Evolutionary conservation across 2,329 filamentous ascomycete genomes (phyloP).

Genomic region (Alternaria brassicicola): DNA sequence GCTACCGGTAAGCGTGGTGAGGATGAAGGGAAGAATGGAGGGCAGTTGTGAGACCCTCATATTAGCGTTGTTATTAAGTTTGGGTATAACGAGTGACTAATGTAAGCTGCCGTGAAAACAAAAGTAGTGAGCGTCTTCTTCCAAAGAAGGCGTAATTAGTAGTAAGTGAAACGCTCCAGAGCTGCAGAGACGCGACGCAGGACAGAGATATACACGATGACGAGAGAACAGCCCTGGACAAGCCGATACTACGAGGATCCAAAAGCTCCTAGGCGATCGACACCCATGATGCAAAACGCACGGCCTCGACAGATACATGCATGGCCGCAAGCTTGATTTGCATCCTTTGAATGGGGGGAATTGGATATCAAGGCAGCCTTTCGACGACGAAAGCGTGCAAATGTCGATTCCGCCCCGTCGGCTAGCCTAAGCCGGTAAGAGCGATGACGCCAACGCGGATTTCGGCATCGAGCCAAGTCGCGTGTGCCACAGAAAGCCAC

Average conservation of each 20-base stretch:
- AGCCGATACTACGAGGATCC: not conserved
- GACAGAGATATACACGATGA: not conserved
- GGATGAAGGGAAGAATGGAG: conserved; percentile 10
- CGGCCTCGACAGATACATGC: not conserved
- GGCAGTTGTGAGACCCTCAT: conserved; percentile 19
- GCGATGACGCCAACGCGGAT: conserved; percentile 16
- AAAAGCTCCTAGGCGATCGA: not conserved
- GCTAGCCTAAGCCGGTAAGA: conserved; percentile 11
- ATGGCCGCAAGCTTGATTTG: not conserved
- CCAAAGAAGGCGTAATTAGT: not conserved
- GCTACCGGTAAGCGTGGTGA: conserved; percentile 16
- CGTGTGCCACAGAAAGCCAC: conserved; percentile 16
- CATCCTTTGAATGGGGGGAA: not conserved
- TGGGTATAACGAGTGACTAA: conserved; percentile 8
- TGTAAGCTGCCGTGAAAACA: not conserved
- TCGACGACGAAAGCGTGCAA: not conserved
- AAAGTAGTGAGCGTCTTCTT: not conserved
- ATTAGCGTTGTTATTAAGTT: conserved; percentile 6
- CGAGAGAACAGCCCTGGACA: not conserved
- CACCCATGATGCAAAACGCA: not conserved
- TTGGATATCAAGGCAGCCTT: not conserved
- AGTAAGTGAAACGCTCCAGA: not conserved
- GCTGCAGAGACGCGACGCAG: not conserved
- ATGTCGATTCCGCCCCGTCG: not conserved
- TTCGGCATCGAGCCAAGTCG: conserved; percentile 23